phyloP scores from a whole-genome alignment of 495 filamentous ascomycete species.

The Neurospora sp. region DNA sequence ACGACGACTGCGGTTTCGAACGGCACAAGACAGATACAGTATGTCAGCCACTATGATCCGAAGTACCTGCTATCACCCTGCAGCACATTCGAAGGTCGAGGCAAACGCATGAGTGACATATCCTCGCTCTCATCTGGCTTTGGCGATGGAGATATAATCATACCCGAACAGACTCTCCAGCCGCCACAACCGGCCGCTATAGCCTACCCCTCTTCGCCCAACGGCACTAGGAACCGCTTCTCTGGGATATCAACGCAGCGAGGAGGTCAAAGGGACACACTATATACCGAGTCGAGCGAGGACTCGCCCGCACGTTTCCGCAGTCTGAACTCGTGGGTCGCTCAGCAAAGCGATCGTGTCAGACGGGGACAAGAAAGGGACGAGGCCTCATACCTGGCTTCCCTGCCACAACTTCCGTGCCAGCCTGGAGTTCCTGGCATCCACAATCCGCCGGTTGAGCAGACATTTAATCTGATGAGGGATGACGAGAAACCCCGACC shows the following conservation, averaged over 20 bases:
- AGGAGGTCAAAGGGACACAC: constrained; percentile 22
- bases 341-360: constrained; percentile 41
- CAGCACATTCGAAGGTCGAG: neutral
- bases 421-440: constrained; percentile 20
- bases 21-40: neutral
- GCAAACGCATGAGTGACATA: constrained; percentile 21
- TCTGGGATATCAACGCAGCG: constrained; percentile 26
- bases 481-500: constrained; percentile 22
- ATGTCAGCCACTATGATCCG: neutral
- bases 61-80: neutral
- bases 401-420: constrained; percentile 15
- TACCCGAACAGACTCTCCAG: constrained; percentile 10
- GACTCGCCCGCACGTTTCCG: constrained; percentile 45
- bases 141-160: constrained; percentile 40
- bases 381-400: constrained; percentile 12
- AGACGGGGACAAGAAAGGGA: constrained; percentile 23
- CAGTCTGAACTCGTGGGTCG: constrained; percentile 50
- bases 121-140: constrained; percentile 47
- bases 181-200: constrained; percentile 6
- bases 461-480: constrained; percentile 20
- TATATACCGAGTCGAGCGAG: constrained; percentile 38
- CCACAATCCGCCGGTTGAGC: constrained; percentile 24
- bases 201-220: constrained; percentile 1
- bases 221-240: constrained; percentile 19
- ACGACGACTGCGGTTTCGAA: neutral